Percentiles rank a stretch among this genome's conserved stretches.
phyloP scores from a whole-genome alignment of 2,329 filamentous ascomycete species.

The Davidsoniella eucalypti region DNA sequence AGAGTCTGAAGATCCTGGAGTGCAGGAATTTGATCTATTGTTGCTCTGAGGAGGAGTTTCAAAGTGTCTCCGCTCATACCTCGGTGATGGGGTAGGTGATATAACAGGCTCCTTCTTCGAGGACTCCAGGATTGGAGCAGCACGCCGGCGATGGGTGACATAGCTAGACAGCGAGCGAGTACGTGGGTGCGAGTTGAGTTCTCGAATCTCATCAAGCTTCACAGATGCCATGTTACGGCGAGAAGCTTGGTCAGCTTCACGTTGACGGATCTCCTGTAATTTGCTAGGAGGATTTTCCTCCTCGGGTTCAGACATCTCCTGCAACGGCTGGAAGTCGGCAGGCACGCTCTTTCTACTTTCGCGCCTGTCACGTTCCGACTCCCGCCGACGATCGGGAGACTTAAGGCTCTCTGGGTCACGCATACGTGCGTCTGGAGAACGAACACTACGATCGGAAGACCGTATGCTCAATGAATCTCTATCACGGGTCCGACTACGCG shows the following conservation, averaged over 20 bases:
- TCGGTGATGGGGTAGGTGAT: slow-evolving; percentile 1
- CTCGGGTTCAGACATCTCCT: slow-evolving; percentile 10
- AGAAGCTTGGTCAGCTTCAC: slow-evolving; percentile 23
- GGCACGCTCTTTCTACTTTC: slow-evolving; percentile 10
- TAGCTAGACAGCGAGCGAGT: slow-evolving; percentile 7
- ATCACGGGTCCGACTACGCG: slow-evolving; percentile 6
- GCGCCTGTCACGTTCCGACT: slow-evolving; percentile 7
- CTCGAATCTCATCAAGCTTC: slow-evolving; percentile 34
- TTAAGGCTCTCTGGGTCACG: neutral
- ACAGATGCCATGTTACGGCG: slow-evolving; percentile 2
- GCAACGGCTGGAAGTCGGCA: slow-evolving; percentile 4
- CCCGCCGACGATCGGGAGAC: slow-evolving; percentile 5
- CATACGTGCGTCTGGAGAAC: neutral
- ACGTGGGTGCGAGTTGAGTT: slow-evolving; percentile 25
- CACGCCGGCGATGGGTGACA: slow-evolving; percentile 1
- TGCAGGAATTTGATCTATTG: neutral
- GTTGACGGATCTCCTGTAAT: slow-evolving; percentile 31
- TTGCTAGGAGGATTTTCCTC: slow-evolving; percentile 16
- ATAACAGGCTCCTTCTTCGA: slow-evolving; percentile 1
- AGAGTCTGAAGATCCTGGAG: neutral
- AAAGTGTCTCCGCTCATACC: slow-evolving; percentile 1
- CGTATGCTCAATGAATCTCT: slow-evolving; percentile 1
- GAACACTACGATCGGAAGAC: neutral
- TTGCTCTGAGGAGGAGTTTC: slow-evolving; percentile 2
- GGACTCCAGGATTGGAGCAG: neutral